Base-by-base conservation (phyloP, 371 early-diverging fungal genomes). In the Funneliformis caledonium region DNA sequence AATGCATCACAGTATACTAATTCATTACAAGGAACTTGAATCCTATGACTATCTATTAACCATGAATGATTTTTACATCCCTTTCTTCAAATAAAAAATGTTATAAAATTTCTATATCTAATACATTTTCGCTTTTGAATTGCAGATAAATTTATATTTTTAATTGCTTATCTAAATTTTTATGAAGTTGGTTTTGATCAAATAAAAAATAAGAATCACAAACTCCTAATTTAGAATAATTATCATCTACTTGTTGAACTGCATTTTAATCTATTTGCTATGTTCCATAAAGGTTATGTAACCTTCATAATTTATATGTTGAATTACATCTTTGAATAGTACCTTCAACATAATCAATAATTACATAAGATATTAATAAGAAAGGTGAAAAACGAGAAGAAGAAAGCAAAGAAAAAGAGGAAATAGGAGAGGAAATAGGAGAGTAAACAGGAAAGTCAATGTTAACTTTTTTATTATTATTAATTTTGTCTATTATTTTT, bases 121-220 rank as follows among this genome's bases (percentile, higher is more conserved):
- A 72, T 19, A 33, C 72, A 72, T 45, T 22, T 45, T 50, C 19
- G 6, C 2, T 31, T 31, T 33, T 65, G 67, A 37, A 65, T 65
- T 37, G 9, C 22, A 22, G 61, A 37, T 37, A 37, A 37, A 2
- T 37, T 37, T 37, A 37, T 37, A 2, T 37, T 37, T 37, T 37
- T 37, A 37, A 2, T 37, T 37, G 3, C 3, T 37, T 37, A 37
- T 37, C 37, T 37, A 37, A 37, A 37, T 3, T 37, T 22, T 73
- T 12, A 73, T 73, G 73, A 31, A 73, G 22, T 16, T 10, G 7
- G 16, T 73, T 73, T 11, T 50, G 26, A 37, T 73, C 73, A 73
- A 73, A 73, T 7, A 33, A 5, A 37, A 73, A 73, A 47, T 73
- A 16, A 3, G 56, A 47, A 73, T 52, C 1, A 43, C 47, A 72